Base-by-base conservation (phyloP, 305 asterid genomes). In the Petunia hybrid region DNA sequence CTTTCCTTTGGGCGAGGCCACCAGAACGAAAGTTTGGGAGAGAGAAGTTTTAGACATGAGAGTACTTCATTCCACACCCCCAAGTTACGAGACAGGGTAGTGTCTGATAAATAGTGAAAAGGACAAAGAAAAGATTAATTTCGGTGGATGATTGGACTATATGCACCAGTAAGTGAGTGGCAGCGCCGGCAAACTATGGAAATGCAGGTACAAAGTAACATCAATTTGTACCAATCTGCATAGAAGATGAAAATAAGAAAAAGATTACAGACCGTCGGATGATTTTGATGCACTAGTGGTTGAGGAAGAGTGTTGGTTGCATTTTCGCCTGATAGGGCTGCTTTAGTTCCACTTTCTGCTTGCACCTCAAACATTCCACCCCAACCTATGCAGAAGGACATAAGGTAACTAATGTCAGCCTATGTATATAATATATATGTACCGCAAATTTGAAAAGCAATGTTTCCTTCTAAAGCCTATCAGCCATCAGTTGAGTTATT, bases 211-310 rank as follows among this genome's bases (percentile, higher is more conserved):
- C 4, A 76, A 66, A 51, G 13, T 71, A 45, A 71, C 45, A 71
- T 48, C 62, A 71, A 3, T 31, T 4, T 35, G 38, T 10, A 48
- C 35, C 31, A 51, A 41, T 48, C 35, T 51, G 51, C 78, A 48
- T 36, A 73, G 63, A 38, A 51, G 36, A 71, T 71, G 63, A 51
- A 51, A 57, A 51, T 13, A 73, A 6, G 36, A 6, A 13, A 73
- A 48, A 51, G 78, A 73, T 13, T 75, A 86, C 94, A 82, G 69
- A 93, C 95, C 92, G 77, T 61, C 66, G 92, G 73, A 60, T 87
- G 89, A 85, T 82, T 84, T 45, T 85, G 86, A 67, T 87, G 89
- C 39, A 79, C 78, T 76, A 81, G 94, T 22, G 82, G 87, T 81
- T 88, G 96, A 84, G 82, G 86, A 80, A 74, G 62, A 57, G 46